Evolutionary conservation across 148 eudicot genomes (phyloP).

Genomic region (Pharnaceum exiguum): DNA sequence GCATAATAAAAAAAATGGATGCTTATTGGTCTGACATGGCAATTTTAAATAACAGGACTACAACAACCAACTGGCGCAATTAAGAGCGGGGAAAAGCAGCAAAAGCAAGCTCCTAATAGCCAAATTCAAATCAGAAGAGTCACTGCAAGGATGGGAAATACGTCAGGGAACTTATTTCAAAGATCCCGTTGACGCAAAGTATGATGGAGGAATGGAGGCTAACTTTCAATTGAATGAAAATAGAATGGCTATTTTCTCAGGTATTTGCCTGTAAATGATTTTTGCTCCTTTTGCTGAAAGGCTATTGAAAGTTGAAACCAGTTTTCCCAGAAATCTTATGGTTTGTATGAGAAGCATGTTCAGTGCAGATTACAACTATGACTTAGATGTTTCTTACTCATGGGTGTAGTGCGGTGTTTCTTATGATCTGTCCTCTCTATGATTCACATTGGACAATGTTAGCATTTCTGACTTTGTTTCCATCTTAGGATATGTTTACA

Average conservation of each 20-base stretch:
- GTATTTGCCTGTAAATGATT: slow-evolving; percentile 25
- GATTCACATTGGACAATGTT: neutral
- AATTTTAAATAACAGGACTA: slow-evolving; percentile 53
- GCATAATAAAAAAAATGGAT: no score
- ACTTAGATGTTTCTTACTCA: no score
- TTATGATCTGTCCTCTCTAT: neutral
- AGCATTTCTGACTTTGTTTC: neutral
- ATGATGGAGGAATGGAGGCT: slow-evolving; percentile 95
- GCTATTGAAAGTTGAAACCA: no score
- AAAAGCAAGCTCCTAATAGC: slow-evolving; percentile 89
- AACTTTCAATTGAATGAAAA: slow-evolving; percentile 62
- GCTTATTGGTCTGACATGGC: neutral
- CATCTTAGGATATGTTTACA: slow-evolving; percentile 75
- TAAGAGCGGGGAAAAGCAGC: slow-evolving; percentile 96
- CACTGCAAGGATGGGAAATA: slow-evolving; percentile 80
- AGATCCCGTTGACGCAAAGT: slow-evolving; percentile 71
- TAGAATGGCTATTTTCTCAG: slow-evolving; percentile 82
- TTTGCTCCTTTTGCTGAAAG: no score
- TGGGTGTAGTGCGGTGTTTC: neutral
- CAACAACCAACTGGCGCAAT: slow-evolving; percentile 83
- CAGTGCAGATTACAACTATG: no score
- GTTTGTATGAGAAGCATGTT: no score
- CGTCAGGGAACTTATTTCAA: slow-evolving; percentile 84
- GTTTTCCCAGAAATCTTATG: no score
- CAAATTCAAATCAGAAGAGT: slow-evolving; percentile 72